These are phyloP conservation scores for Colletotrichum sp. DNA, from an alignment of 2,329 filamentous ascomycete species.

Conservation along the genomic window DNA sequence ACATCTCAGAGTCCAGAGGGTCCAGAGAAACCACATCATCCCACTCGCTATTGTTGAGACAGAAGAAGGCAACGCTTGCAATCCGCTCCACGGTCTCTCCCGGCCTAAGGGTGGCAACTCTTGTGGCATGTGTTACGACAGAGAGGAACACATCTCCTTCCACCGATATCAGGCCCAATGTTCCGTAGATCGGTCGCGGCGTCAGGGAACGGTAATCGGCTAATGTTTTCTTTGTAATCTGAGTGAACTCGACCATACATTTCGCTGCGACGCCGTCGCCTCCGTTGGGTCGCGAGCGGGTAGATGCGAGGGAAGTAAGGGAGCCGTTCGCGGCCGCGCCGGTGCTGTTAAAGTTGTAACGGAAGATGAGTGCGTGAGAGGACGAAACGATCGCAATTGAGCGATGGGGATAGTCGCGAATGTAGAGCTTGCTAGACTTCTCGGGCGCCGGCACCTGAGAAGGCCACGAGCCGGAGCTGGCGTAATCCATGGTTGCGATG, in stretches of 20 bases:
- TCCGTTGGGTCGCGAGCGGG: slow-evolving; percentile 45
- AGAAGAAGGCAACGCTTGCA: slow-evolving; percentile 88
- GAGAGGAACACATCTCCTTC: slow-evolving; percentile 88
- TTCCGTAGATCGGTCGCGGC: slow-evolving; percentile 79
- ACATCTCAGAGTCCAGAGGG: slow-evolving; percentile 52
- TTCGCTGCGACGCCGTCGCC: slow-evolving; percentile 55
- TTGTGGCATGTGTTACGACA: slow-evolving; percentile 80
- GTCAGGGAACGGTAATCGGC: slow-evolving; percentile 79
- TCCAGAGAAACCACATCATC: slow-evolving; percentile 74
- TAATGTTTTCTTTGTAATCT: slow-evolving; percentile 68
- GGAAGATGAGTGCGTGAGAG: slow-evolving; percentile 83
- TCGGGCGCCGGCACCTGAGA: slow-evolving; percentile 55
- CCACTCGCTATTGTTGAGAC: slow-evolving; percentile 84
- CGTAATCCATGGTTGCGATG: slow-evolving; percentile 50
- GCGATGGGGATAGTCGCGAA: slow-evolving; percentile 86
- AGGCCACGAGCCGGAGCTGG: slow-evolving; percentile 45
- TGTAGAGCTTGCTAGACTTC: slow-evolving; percentile 77
- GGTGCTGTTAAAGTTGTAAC: slow-evolving; percentile 72
- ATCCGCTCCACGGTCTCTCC: slow-evolving; percentile 92
- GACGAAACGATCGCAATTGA: slow-evolving; percentile 85
- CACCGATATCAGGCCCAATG: slow-evolving; percentile 85
- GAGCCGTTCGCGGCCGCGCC: slow-evolving; percentile 65
- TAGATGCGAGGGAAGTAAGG: slow-evolving; percentile 55
- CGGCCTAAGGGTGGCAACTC: slow-evolving; percentile 82
- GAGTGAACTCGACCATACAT: slow-evolving; percentile 89